Percentiles rank a stretch among this genome's conserved stretches.
Evolutionary conservation across 1,284 basidiomycete species (phyloP).

Genomic region (Boletus albobrunnescens): DNA sequence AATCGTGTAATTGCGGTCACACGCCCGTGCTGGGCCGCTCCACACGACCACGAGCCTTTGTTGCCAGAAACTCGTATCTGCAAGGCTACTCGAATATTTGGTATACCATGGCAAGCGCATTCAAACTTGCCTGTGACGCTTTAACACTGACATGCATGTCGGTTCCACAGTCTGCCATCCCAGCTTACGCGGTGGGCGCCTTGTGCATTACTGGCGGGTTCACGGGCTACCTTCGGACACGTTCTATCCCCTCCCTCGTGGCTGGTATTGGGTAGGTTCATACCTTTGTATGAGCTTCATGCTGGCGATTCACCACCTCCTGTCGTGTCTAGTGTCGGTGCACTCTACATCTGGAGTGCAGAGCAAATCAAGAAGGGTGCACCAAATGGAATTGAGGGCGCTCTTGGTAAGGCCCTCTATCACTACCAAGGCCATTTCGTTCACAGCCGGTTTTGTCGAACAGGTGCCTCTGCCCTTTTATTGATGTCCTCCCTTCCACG

Average conservation of each 20-base stretch:
- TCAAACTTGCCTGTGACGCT: neutral
- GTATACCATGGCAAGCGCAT: slow-evolving; percentile 31
- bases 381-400: slow-evolving; percentile 69
- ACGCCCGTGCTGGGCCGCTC: slow-evolving; percentile 10
- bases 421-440: neutral
- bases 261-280: slow-evolving; percentile 67
- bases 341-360: slow-evolving; percentile 72
- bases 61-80: slow-evolving; percentile 7
- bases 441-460: neutral
- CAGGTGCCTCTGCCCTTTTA: slow-evolving; percentile 75
- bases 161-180: slow-evolving; percentile 66
- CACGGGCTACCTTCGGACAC: slow-evolving; percentile 64
- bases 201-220: slow-evolving; percentile 76
- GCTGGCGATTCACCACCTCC: neutral
- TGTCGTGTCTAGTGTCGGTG: slow-evolving; percentile 55
- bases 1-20: too few relatives aligned
- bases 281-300: too few relatives aligned
- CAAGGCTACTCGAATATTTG: slow-evolving; percentile 21
- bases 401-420: slow-evolving; percentile 54
- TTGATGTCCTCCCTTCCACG: slow-evolving; percentile 78
- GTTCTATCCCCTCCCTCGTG: slow-evolving; percentile 75
- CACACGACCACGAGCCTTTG: slow-evolving; percentile 2
- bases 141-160: slow-evolving; percentile 29
- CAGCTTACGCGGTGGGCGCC: slow-evolving; percentile 74
- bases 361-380: slow-evolving; percentile 70